Evolutionary conservation across 169 alveolate species (phyloP).

Genomic region (Plasmodium fragile): DNA sequence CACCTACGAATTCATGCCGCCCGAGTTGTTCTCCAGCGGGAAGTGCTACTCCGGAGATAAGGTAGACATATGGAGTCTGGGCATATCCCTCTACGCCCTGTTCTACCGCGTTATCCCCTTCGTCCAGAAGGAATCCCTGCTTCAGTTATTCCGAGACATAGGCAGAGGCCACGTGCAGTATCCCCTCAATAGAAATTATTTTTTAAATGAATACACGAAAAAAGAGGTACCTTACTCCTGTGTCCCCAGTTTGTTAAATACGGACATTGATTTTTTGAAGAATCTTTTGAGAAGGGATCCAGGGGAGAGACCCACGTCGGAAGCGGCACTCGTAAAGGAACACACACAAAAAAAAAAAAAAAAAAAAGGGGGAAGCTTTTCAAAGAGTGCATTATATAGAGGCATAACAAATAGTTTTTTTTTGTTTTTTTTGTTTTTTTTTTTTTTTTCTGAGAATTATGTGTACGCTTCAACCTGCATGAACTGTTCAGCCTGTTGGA

Average conservation of each 20-base stretch:
- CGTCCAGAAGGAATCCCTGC: background rate
- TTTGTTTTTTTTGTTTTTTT: too few species aligned
- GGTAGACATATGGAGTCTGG: slow-evolving; percentile 62
- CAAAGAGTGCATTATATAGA: background rate
- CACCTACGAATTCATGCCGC: slow-evolving; percentile 67
- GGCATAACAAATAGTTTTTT: background rate
- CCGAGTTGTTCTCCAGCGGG: slow-evolving; percentile 31
- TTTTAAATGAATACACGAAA: slow-evolving; percentile 29
- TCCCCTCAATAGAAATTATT: slow-evolving; percentile 26
- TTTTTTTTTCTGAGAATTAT: background rate
- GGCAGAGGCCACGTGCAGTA: slow-evolving; percentile 29
- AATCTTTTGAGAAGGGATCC: slow-evolving; percentile 32
- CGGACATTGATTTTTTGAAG: slow-evolving; percentile 46
- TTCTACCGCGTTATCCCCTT: slow-evolving; percentile 44
- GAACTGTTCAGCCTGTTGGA: background rate
- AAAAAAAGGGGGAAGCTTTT: background rate
- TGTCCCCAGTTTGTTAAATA: background rate
- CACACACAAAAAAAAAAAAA: background rate
- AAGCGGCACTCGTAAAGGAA: background rate
- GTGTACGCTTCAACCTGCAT: background rate
- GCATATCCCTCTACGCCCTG: slow-evolving; percentile 43
- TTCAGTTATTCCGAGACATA: slow-evolving; percentile 27
- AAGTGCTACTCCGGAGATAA: slow-evolving; percentile 34
- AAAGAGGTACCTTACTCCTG: background rate
- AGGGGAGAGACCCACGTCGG: background rate